These are phyloP conservation scores for Puccinia hordei DNA, from an alignment of 1,284 basidiomycete species.

Conservation along the genomic window DNA sequence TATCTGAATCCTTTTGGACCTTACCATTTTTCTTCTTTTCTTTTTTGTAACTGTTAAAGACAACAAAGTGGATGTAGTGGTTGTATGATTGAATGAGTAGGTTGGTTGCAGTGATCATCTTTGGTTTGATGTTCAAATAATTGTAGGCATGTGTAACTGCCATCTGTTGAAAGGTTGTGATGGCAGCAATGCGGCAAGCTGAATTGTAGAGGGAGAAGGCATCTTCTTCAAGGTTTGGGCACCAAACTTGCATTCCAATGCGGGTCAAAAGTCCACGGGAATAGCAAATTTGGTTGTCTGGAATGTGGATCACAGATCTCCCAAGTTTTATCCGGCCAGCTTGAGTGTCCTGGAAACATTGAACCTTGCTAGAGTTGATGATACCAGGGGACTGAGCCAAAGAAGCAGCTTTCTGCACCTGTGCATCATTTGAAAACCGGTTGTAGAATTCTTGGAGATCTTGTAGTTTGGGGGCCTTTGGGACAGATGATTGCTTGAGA, in stretches of 20 bases:
- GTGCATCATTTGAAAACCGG: background rate
- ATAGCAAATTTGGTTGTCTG: slow-evolving; percentile 2
- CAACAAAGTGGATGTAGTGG: slow-evolving; percentile 21
- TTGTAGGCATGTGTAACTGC: too few relatives aligned
- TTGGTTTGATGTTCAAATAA: slow-evolving; percentile 29
- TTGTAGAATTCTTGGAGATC: too few relatives aligned
- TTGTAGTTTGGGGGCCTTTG: background rate
- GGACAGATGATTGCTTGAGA: slow-evolving; percentile 11
- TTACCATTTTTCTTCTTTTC: slow-evolving; percentile 34
- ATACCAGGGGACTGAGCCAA: background rate
- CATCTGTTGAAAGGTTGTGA: too few relatives aligned
- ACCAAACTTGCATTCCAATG: slow-evolving; percentile 20
- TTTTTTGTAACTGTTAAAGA: slow-evolving; percentile 22
- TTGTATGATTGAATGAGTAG: slow-evolving; percentile 21
- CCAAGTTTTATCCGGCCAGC: too few relatives aligned
- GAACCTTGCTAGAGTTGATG: background rate
- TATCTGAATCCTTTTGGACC: too few relatives aligned
- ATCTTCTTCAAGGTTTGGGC: slow-evolving; percentile 14
- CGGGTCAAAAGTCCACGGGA: slow-evolving; percentile 10
- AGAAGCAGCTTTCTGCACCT: background rate
- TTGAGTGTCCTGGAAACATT: too few relatives aligned
- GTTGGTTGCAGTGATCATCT: background rate
- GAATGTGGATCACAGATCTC: too few relatives aligned
- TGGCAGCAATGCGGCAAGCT: too few relatives aligned
- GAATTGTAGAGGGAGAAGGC: too few relatives aligned